Percentiles rank a stretch among this genome's conserved stretches.
Evolutionary conservation across 257 asterid species (phyloP).

Genomic region (Solanum peruvianum): DNA sequence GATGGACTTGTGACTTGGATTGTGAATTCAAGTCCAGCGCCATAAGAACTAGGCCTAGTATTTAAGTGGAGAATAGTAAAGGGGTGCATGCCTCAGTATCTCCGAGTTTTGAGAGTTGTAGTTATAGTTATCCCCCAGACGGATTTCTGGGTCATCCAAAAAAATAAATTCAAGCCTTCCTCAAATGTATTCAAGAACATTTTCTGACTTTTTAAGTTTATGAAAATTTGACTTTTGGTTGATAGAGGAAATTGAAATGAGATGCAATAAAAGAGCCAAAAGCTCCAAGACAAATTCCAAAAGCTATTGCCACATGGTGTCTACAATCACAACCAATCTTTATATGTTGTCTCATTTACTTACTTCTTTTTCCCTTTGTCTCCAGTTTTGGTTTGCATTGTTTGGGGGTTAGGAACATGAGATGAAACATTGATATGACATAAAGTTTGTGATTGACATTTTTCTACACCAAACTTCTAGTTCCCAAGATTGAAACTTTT

Average conservation of each 20-base stretch:
- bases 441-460: not conserved
- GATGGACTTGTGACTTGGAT: not conserved
- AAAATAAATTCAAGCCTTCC: not conserved
- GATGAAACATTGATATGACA: not conserved
- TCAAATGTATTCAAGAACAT: not conserved
- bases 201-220: not conserved
- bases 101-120: not conserved
- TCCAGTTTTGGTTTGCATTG: not conserved
- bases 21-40: not conserved
- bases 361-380: not conserved
- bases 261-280: conserved; percentile 18
- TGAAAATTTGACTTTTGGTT: not conserved
- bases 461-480: not conserved
- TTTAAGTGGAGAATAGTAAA: not conserved
- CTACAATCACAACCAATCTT: conserved; percentile 9
- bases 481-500: not conserved
- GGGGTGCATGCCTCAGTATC: not conserved
- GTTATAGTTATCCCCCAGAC: not conserved
- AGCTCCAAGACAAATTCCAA: conserved; percentile 12
- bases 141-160: not conserved
- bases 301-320: conserved; percentile 7
- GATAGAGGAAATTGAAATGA: not conserved
- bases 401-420: not conserved
- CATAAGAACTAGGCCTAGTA: not conserved
- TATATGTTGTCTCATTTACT: conserved; percentile 3